Evolutionary conservation across 139 green algal genomes (phyloP).

Genomic region (Tetradesmus lagerheimii): DNA sequence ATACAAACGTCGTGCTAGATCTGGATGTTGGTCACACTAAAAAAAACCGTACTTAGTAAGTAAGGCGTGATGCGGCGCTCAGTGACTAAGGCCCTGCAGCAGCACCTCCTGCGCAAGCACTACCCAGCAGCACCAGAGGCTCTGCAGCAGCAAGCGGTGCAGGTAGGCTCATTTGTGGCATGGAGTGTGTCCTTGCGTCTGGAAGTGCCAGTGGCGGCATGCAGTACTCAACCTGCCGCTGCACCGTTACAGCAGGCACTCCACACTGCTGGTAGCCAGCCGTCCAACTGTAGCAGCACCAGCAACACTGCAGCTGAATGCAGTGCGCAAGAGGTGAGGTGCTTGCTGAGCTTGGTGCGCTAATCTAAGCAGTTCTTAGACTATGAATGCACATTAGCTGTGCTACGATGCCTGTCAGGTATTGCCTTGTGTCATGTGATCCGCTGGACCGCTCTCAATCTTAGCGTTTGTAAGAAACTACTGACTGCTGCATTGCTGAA

Average conservation of each 20-base stretch:
- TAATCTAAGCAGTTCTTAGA: too few species aligned
- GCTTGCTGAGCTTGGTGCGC: too few species aligned
- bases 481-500: background rate
- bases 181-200: background rate
- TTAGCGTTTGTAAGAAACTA: too few species aligned
- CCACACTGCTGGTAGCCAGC: constrained; percentile 2
- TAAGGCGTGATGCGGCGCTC: background rate
- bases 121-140: background rate
- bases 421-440: too few species aligned
- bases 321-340: background rate
- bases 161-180: background rate
- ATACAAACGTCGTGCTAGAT: background rate
- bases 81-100: background rate
- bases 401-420: too few species aligned
- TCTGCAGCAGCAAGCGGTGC: constrained; percentile 3
- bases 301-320: background rate
- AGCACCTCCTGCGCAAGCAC: constrained; percentile 17
- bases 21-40: background rate
- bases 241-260: background rate
- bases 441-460: too few species aligned
- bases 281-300: background rate
- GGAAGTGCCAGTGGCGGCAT: background rate
- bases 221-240: background rate
- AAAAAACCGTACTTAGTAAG: too few species aligned
- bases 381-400: too few species aligned